Percentiles rank a stretch among this genome's conserved stretches.
Evolutionary conservation across 805 yeast species (phyloP).

Genomic region (Teunomyces funiuensis): DNA sequence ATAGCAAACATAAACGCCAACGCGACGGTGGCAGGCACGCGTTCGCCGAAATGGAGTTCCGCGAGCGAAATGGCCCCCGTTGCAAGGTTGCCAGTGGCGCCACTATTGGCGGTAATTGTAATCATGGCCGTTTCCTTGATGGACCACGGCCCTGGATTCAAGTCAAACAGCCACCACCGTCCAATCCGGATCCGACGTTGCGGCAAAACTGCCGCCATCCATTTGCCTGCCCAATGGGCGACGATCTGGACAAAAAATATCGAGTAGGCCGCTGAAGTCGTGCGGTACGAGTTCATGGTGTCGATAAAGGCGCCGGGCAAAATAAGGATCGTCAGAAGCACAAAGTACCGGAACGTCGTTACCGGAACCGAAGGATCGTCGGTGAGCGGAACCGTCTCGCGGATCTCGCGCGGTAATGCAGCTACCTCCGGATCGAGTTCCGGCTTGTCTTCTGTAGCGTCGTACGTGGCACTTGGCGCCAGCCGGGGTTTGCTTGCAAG

Average conservation of each 20-base stretch:
- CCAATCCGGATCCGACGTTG: constrained; percentile 17
- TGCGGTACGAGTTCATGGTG: constrained; percentile 43
- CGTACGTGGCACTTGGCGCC: too few relatives aligned
- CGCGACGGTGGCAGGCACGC: constrained; percentile 37
- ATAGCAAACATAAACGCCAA: constrained; percentile 50
- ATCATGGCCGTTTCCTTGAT: constrained; percentile 54
- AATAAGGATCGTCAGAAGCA: constrained; percentile 34
- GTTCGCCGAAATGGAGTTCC: constrained; percentile 41
- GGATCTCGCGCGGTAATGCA: constrained; percentile 30
- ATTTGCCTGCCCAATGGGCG: constrained; percentile 47
- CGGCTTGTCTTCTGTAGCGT: too few relatives aligned
- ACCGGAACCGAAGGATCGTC: constrained; percentile 42
- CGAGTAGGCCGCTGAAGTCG: constrained; percentile 50
- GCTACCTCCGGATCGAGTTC: constrained; percentile 17
- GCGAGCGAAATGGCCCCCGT: constrained; percentile 49
- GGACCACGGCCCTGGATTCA: constrained; percentile 59
- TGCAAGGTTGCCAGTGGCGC: constrained; percentile 54
- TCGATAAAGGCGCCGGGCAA: constrained; percentile 44
- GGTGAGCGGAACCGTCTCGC: constrained; percentile 37
- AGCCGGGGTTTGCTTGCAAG: too few relatives aligned
- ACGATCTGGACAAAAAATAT: constrained; percentile 53
- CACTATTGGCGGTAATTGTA: constrained; percentile 50
- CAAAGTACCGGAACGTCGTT: constrained; percentile 35
- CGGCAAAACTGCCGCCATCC: constrained; percentile 45
- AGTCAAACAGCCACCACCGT: constrained; percentile 26